Percentiles rank a stretch among this genome's conserved stretches.
Evolutionary conservation across 345 rosid genomes (phyloP).

Genomic region (Arabis alpina): DNA sequence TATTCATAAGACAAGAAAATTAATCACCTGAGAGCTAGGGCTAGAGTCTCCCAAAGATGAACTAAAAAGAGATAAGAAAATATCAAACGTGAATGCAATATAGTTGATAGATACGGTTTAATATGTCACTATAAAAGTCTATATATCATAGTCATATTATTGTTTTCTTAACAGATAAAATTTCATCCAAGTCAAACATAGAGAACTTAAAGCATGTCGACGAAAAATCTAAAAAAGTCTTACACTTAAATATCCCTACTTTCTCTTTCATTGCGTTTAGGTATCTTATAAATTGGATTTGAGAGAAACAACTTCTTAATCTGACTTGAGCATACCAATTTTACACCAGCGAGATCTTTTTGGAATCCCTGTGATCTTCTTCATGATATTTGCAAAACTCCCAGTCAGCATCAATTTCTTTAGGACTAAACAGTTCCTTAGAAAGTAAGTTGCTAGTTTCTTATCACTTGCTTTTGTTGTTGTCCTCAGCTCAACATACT

Average conservation of each 20-base stretch:
- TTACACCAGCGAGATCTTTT: background rate
- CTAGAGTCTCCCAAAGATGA: background rate
- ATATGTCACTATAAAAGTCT: too few species aligned
- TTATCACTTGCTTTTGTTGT: background rate
- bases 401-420: background rate
- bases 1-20: background rate
- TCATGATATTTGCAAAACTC: background rate
- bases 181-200: background rate
- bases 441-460: background rate
- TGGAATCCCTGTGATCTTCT: background rate
- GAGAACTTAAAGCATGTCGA: too few species aligned
- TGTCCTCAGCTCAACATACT: background rate
- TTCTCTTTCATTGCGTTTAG: too few species aligned
- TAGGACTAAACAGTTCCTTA: background rate
- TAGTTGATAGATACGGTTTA: too few species aligned
- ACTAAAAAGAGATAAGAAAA: background rate
- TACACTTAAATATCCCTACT: background rate
- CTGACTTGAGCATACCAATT: background rate
- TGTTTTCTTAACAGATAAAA: too few species aligned
- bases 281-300: background rate
- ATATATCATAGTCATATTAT: too few species aligned
- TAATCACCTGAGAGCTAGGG: background rate
- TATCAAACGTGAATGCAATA: background rate
- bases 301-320: background rate
- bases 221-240: too few species aligned